A percentile compares a stretch with the other conserved stretches of the same genome.
These are phyloP conservation scores for Geotrichum europaeum DNA, from an alignment of 1,139 yeast species.

Conservation along the genomic window DNA sequence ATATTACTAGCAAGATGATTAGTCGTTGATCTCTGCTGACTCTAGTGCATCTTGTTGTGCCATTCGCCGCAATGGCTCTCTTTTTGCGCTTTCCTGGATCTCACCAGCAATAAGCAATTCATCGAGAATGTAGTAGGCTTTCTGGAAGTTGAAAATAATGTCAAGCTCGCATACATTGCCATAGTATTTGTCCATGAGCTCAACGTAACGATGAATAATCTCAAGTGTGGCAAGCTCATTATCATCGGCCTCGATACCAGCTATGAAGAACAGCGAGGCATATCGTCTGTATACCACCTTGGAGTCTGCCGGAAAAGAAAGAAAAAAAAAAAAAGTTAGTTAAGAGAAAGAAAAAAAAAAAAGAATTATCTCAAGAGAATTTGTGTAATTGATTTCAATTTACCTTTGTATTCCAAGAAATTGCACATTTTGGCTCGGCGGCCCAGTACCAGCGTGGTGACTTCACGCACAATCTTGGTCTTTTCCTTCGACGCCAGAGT, in stretches of 20 bases:
- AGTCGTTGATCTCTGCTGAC: slow-evolving; percentile 50
- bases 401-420: slow-evolving; percentile 72
- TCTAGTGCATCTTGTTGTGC: slow-evolving; percentile 76
- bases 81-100: slow-evolving; percentile 74
- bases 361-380: neutral
- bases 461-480: slow-evolving; percentile 73
- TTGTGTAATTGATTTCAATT: slow-evolving; percentile 10
- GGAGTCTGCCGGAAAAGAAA: slow-evolving; percentile 42
- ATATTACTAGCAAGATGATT: slow-evolving; percentile 19
- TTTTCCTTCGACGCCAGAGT: slow-evolving; percentile 79
- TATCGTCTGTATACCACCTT: slow-evolving; percentile 87
- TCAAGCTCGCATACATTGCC: slow-evolving; percentile 90
- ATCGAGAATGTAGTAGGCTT: slow-evolving; percentile 87
- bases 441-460: slow-evolving; percentile 76
- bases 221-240: slow-evolving; percentile 86
- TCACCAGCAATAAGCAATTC: slow-evolving; percentile 80
- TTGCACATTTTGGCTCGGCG: slow-evolving; percentile 95
- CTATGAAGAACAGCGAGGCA: slow-evolving; percentile 85
- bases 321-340: neutral
- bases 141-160: slow-evolving; percentile 88
- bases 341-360: neutral
- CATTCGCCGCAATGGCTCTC: slow-evolving; percentile 70
- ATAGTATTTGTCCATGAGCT: slow-evolving; percentile 90
- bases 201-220: slow-evolving; percentile 87
- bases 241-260: slow-evolving; percentile 77